Base-by-base conservation (phyloP, 139 green algal genomes). In the Volvox africanus region DNA sequence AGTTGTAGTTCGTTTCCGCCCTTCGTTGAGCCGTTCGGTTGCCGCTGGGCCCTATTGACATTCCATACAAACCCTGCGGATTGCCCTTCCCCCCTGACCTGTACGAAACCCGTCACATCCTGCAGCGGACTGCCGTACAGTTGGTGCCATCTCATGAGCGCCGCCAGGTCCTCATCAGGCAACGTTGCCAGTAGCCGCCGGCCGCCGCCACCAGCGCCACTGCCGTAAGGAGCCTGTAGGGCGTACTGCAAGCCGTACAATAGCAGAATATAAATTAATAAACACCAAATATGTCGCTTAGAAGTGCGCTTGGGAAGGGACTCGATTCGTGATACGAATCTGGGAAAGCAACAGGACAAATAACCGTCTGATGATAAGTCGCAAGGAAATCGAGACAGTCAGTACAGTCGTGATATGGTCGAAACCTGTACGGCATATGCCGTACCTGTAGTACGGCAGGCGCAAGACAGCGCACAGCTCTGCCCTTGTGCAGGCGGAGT, bases 121-220 rank as follows among this genome's bases (percentile, higher is more conserved):
- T 32, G 2, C 82, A 77, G 30, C 30, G 61, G 82, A 19, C 24
- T 21, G 18, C 82, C 82, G 21, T 75, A 35, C 32, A 61, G 16
- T 61, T 78, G 61, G n/a, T 87, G 61, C 61, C 16, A 77, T 68
- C 67, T 36, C 67, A 89, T 26, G 65, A 89, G 83, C 83, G 19
- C 83, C 67, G 36, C 67, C 83, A 77, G 82, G 80, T 71, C 80
- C 80, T 81, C 32, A 55, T 81, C 75, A 55, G 75, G 32, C 75
- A 81, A 55, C 75, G 32, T 55, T 19, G 21, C 75, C 75, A 55
- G 75, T 2, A 18, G 35, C 71, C 14, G 26, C 30, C 32, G 5
- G 71, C 71, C 71, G 2, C 17, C 26, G 71, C 71, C 71, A 35
- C 67, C 24, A 11, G 22, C 2, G 6, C 67, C 67, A 28, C 67